phyloP scores from a whole-genome alignment of 441 rosid species.

The Euphorbia schlechtendalii region DNA sequence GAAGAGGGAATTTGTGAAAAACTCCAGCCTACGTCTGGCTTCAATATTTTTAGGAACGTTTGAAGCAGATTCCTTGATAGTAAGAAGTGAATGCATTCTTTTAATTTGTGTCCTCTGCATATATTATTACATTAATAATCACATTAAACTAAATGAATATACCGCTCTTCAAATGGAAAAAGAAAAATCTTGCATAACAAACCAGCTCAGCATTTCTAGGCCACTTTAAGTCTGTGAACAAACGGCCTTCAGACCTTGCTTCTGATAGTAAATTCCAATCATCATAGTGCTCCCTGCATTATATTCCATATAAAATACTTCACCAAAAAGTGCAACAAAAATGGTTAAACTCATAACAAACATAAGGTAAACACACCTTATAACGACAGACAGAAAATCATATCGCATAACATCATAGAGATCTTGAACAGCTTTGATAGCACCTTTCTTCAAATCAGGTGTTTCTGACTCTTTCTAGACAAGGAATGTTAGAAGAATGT shows the following conservation, averaged over 20 bases:
- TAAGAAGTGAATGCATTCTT: slow-evolving; percentile 77
- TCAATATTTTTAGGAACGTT: slow-evolving; percentile 86
- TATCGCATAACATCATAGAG: slow-evolving; percentile 84
- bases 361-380: slow-evolving; percentile 50
- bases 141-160: slow-evolving; percentile 5
- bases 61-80: slow-evolving; percentile 89
- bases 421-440: slow-evolving; percentile 91
- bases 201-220: slow-evolving; percentile 89
- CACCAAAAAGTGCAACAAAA: slow-evolving; percentile 9
- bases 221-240: slow-evolving; percentile 89
- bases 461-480: slow-evolving; percentile 69
- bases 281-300: slow-evolving; percentile 64
- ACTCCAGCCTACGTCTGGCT: slow-evolving; percentile 89
- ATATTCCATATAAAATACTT: slow-evolving; percentile 13
- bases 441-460: slow-evolving; percentile 70
- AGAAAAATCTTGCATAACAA: slow-evolving; percentile 19
- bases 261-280: slow-evolving; percentile 68
- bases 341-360: slow-evolving; percentile 17
- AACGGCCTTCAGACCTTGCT: slow-evolving; percentile 82
- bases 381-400: slow-evolving; percentile 66
- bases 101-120: slow-evolving; percentile 72
- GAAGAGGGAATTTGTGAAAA: slow-evolving; percentile 93
- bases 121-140: slow-evolving; percentile 20
- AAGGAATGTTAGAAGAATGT: slow-evolving; percentile 17
- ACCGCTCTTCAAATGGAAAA: slow-evolving; percentile 16